Percentiles rank a stretch among this genome's conserved stretches.
phyloP scores from a whole-genome alignment of 352 stramenopile species.

The Bremia lactucae region DNA sequence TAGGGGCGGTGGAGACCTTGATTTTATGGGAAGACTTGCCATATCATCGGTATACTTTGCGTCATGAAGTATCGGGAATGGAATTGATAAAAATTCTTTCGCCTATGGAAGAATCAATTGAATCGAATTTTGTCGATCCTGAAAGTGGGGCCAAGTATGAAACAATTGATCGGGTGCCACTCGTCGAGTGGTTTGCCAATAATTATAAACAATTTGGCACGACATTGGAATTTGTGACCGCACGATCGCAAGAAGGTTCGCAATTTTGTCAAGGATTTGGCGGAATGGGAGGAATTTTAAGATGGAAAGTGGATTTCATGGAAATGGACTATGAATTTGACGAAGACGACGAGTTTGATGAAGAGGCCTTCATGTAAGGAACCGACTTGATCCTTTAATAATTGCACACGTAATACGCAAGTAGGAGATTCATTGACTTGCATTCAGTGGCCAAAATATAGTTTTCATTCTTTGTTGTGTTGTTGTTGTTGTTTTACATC shows the following conservation, averaged over 20 bases:
- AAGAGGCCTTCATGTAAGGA: constrained; percentile 80
- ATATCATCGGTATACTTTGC: constrained; percentile 89
- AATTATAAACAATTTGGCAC: constrained; percentile 99
- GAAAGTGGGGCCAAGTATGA: constrained; percentile 95
- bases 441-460: too few relatives aligned
- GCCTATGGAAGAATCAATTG: constrained; percentile 85
- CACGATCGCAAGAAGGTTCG: constrained; percentile 95
- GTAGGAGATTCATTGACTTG: too few relatives aligned
- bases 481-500: constrained; percentile 13
- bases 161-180: constrained; percentile 91
- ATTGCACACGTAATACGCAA: too few relatives aligned
- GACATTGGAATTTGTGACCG: constrained; percentile 97
- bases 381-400: too few relatives aligned
- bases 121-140: constrained; percentile 92
- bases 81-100: constrained; percentile 79
- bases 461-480: background rate
- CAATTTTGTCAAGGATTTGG: constrained; percentile 99
- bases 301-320: constrained; percentile 99
- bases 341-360: constrained; percentile 84
- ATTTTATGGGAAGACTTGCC: constrained; percentile 99
- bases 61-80: constrained; percentile 88
- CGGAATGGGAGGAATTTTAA: constrained; percentile 96
- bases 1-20: constrained; percentile 98
- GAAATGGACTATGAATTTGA: constrained; percentile 93
- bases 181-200: constrained; percentile 99